These are phyloP conservation scores for Pelargonium fulgidum DNA, from an alignment of 441 rosid species.

Conservation along the genomic window DNA sequence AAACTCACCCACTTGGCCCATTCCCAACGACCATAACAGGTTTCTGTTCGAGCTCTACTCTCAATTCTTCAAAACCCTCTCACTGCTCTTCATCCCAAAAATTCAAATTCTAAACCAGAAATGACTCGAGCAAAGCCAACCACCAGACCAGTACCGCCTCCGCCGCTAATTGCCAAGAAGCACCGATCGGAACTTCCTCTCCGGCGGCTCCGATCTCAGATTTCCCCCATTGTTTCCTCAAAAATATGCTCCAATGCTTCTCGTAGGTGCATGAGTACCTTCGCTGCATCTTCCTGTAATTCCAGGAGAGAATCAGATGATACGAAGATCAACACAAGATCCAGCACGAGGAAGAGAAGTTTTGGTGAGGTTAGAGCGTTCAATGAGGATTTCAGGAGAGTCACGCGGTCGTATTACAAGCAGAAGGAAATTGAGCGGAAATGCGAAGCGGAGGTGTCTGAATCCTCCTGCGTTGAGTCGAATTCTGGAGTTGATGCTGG, in stretches of 20 bases:
- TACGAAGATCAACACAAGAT: slow-evolving; percentile 16
- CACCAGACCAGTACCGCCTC: slow-evolving; percentile 23
- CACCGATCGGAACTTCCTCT: slow-evolving; percentile 50
- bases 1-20: not conserved
- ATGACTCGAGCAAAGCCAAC: slow-evolving; percentile 25
- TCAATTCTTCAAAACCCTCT: not conserved
- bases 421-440: slow-evolving; percentile 23
- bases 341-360: slow-evolving; percentile 15
- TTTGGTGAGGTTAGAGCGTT: slow-evolving; percentile 23
- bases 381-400: slow-evolving; percentile 33
- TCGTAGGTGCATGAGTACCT: slow-evolving; percentile 15
- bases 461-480: slow-evolving; percentile 49
- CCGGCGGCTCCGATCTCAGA: slow-evolving; percentile 41
- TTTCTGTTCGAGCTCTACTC: not conserved
- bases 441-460: slow-evolving; percentile 44
- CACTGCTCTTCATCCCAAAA: slow-evolving; percentile 12
- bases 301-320: slow-evolving; percentile 34
- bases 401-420: slow-evolving; percentile 48
- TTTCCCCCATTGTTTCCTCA: slow-evolving; percentile 35
- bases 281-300: slow-evolving; percentile 38
- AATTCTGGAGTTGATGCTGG: slow-evolving; percentile 34
- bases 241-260: slow-evolving; percentile 10
- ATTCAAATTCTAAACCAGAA: slow-evolving; percentile 25
- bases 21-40: not conserved
- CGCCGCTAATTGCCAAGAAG: slow-evolving; percentile 40